Evolutionary conservation across 2,329 filamentous ascomycete genomes (phyloP).

Genomic region (Diatrype stigma): DNA sequence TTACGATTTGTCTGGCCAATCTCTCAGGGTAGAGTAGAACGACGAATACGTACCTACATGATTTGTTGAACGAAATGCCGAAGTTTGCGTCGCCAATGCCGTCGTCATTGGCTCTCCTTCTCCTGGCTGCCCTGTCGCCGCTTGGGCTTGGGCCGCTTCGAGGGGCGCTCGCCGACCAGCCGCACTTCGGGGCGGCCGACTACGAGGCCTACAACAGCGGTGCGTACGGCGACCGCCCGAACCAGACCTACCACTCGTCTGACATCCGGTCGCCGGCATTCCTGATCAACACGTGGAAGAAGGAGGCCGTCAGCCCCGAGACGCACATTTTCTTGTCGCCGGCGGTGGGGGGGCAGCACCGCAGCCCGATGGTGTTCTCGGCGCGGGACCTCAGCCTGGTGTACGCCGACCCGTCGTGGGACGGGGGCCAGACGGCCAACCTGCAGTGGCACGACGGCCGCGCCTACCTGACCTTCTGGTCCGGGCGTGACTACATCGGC

Average conservation of each 20-base stretch:
- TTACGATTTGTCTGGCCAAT: no score
- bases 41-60: no score
- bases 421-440: background rate
- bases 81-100: background rate
- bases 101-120: background rate
- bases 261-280: background rate
- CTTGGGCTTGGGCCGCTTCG: no score
- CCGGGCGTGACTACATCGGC: background rate
- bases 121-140: no score
- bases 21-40: no score
- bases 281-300: slow-evolving; percentile 1
- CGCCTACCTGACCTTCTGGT: slow-evolving; percentile 1
- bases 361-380: slow-evolving; percentile 1
- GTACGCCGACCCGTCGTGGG: background rate
- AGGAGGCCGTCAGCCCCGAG: background rate
- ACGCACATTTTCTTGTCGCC: slow-evolving; percentile 3
- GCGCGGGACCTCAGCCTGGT: slow-evolving; percentile 3
- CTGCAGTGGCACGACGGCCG: background rate
- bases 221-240: slow-evolving; percentile 11
- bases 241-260: slow-evolving; percentile 1
- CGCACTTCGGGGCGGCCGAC: slow-evolving; percentile 4
- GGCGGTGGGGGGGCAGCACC: background rate
- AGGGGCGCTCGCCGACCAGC: background rate
- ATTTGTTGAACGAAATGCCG: background rate
- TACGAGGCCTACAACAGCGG: slow-evolving; percentile 14